A percentile compares a stretch with the other conserved stretches of the same genome.
phyloP scores from a whole-genome alignment of 352 stramenopile species.

The Globisporangium viniferum region DNA sequence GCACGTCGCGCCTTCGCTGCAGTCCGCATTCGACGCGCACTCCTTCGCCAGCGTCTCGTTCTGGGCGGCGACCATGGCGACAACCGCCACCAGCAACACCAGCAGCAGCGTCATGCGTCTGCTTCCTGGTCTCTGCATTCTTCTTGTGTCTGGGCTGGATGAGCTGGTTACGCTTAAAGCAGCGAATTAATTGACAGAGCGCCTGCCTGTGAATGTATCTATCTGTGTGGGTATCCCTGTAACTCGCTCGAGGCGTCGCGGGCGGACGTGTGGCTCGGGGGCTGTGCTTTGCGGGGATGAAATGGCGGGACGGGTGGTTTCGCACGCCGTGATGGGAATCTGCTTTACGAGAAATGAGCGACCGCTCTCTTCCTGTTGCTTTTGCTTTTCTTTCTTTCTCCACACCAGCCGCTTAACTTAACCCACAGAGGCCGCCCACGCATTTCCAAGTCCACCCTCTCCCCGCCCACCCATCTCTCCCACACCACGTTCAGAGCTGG shows the following conservation, averaged over 20 bases:
- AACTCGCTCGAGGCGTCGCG: background rate
- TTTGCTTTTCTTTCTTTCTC: background rate
- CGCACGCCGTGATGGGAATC: background rate
- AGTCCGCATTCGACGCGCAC: slow-evolving; percentile 63
- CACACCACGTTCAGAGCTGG: background rate
- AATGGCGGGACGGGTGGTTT: background rate
- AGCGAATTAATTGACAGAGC: background rate
- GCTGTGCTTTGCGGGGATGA: background rate
- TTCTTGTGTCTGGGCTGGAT: background rate
- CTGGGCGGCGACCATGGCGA: background rate
- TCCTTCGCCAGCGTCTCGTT: slow-evolving; percentile 39
- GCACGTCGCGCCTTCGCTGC: slow-evolving; percentile 55
- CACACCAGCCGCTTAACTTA: background rate
- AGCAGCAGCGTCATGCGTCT: slow-evolving; percentile 12
- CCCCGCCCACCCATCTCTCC: background rate
- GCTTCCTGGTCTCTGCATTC: background rate
- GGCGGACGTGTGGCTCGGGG: background rate
- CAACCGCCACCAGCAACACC: slow-evolving; percentile 15
- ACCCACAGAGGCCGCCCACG: background rate
- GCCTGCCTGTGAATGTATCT: background rate
- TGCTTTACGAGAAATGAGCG: background rate
- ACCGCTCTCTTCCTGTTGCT: background rate
- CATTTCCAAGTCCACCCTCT: slow-evolving; percentile 2
- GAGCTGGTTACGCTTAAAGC: background rate
- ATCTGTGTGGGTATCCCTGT: background rate